Evolutionary conservation across 2,329 filamentous ascomycete genomes (phyloP).

Genomic region (Leptographium lundbergii): DNA sequence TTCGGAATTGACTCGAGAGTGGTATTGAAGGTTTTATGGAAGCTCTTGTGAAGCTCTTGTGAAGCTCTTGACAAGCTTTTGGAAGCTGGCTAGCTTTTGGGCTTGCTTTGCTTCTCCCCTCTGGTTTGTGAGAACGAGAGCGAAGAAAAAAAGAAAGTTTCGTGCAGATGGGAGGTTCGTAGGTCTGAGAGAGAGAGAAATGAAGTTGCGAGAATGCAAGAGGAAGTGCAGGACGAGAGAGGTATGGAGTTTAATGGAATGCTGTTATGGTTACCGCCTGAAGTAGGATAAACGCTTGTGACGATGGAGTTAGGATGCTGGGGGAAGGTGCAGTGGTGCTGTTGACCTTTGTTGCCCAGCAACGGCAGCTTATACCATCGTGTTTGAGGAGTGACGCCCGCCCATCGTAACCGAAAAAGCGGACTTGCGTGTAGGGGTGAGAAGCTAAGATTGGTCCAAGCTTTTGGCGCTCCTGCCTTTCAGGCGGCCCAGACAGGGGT

Average conservation of each 20-base stretch:
- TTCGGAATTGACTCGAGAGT: neutral
- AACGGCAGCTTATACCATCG: slow-evolving; percentile 2
- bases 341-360: slow-evolving; percentile 14
- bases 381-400: neutral
- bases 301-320: slow-evolving; percentile 2
- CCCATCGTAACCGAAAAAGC: neutral
- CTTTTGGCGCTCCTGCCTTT: neutral
- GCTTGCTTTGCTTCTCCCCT: neutral
- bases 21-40: neutral
- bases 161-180: neutral
- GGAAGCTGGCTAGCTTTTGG: neutral
- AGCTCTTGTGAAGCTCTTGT: neutral
- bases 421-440: neutral
- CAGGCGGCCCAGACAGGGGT: neutral
- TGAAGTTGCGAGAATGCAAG: neutral
- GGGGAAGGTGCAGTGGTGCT: neutral
- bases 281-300: slow-evolving; percentile 2
- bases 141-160: neutral
- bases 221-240: slow-evolving; percentile 3
- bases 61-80: neutral
- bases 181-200: neutral
- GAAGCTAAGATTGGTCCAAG: neutral
- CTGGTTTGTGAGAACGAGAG: neutral
- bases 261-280: slow-evolving; percentile 2
- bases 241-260: slow-evolving; percentile 13